phyloP scores from a whole-genome alignment of 371 early-diverging fungal genomes.

The Syncephalastrum racemosum region DNA sequence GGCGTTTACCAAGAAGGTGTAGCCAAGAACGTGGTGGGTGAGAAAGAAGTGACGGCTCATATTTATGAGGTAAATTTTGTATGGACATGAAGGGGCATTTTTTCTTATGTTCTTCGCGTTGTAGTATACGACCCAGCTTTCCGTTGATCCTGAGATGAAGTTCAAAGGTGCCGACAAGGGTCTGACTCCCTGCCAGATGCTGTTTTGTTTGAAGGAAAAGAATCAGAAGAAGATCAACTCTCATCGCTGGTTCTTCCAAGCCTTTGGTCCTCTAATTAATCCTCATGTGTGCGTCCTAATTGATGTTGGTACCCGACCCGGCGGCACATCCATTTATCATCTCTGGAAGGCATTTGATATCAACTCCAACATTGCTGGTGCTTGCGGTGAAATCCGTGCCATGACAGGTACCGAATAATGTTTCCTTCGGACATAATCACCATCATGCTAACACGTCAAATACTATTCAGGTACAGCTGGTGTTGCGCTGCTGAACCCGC shows the following conservation, averaged over 20 bases:
- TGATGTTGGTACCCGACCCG: conserved; percentile 94
- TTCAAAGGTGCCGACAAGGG: conserved; percentile 74
- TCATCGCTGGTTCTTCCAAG: conserved; percentile 97
- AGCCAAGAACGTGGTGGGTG: conserved; percentile 68
- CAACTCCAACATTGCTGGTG: conserved; percentile 85
- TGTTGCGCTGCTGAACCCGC: conserved; percentile 73
- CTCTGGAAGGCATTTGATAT: conserved; percentile 93
- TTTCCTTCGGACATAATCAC: no score
- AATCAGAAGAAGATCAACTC: conserved; percentile 94
- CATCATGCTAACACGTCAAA: no score
- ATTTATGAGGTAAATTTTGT: conserved; percentile 64
- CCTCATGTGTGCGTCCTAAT: conserved; percentile 92
- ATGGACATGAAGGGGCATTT: not conserved
- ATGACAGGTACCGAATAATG: conserved; percentile 59
- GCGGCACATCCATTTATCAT: conserved; percentile 85
- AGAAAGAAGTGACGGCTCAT: conserved; percentile 70
- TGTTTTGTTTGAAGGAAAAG: conserved; percentile 93
- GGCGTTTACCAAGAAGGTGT: conserved; percentile 84
- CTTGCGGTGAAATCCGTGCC: conserved; percentile 95
- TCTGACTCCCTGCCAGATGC: conserved; percentile 86
- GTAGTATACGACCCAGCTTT: conserved; percentile 88
- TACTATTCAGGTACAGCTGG: conserved; percentile 58
- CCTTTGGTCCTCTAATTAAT: conserved; percentile 81
- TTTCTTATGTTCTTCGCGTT: conserved; percentile 13
- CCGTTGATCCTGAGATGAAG: conserved; percentile 72